Percentiles rank a stretch among this genome's conserved stretches.
Evolutionary conservation across 139 green algal species (phyloP).

Genomic region (Yamagishiella unicocca): DNA sequence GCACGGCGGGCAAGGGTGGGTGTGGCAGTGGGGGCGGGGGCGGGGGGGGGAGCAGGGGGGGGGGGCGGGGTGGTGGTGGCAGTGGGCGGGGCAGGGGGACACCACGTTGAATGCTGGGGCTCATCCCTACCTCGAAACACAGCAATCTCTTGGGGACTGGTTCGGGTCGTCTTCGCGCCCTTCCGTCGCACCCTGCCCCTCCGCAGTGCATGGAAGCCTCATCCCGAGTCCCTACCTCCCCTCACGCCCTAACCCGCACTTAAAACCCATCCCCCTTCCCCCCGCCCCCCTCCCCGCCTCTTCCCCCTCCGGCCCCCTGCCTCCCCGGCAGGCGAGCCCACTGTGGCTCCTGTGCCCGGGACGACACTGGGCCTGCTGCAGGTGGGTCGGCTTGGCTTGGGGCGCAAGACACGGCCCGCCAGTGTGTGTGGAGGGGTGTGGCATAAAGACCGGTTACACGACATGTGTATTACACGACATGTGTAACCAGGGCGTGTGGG

Average conservation of each 20-base stretch:
- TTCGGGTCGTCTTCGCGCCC: no score
- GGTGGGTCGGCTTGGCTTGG: neutral
- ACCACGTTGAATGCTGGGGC: no score
- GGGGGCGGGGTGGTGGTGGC: neutral
- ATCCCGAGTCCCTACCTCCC: no score
- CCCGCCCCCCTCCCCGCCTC: neutral
- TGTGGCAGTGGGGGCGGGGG: neutral
- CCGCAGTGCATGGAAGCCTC: neutral
- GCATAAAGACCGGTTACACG: no score
- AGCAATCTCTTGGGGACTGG: no score
- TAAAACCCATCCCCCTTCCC: no score
- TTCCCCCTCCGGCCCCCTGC: neutral
- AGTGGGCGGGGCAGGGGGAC: neutral
- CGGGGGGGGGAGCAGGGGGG: neutral
- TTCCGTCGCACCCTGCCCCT: no score
- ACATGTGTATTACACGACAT: no score
- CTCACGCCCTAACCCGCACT: no score
- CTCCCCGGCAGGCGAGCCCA: conserved; percentile 68
- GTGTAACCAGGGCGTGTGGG: no score
- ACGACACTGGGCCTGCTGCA: conserved; percentile 92
- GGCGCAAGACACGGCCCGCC: no score
- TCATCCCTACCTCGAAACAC: no score
- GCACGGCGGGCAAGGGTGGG: conserved; percentile 56
- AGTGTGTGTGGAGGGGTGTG: neutral
- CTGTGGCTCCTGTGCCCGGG: conserved; percentile 89